A percentile compares a stretch with the other conserved stretches of the same genome.
phyloP scores from a whole-genome alignment of 2,329 filamentous ascomycete genomes.

The Stylonectria norvegica region DNA sequence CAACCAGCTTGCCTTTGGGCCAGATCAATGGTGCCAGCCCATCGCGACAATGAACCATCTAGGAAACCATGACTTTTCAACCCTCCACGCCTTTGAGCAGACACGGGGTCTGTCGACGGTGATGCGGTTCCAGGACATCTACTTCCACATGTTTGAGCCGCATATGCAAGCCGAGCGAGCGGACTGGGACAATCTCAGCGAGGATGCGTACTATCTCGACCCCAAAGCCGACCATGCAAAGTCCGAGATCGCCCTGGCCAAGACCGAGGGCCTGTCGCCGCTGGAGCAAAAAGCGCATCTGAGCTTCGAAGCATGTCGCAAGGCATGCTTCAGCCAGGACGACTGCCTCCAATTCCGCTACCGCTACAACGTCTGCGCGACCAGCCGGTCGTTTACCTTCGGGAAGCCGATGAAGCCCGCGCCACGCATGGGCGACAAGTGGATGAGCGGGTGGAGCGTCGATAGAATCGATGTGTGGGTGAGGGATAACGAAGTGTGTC shows the following conservation, averaged over 20 bases:
- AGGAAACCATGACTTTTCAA: conserved; percentile 46
- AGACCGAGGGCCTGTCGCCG: conserved; percentile 31
- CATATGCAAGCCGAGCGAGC: conserved; percentile 37
- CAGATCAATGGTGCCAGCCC: conserved; percentile 53
- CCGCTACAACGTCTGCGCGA: conserved; percentile 37
- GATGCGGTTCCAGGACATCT: conserved; percentile 47
- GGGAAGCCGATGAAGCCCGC: conserved; percentile 36
- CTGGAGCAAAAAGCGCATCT: conserved; percentile 41
- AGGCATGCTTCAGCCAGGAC: conserved; percentile 39
- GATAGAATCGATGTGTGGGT: conserved; percentile 41
- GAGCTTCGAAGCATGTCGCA: conserved; percentile 41
- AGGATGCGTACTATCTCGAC: conserved; percentile 43
- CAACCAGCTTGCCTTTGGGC: conserved; percentile 44
- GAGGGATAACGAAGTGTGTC: conserved; percentile 35
- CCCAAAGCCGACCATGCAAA: conserved; percentile 28
- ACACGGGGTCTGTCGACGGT: conserved; percentile 32
- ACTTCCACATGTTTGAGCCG: conserved; percentile 42
- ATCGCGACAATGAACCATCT: conserved; percentile 56
- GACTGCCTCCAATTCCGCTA: conserved; percentile 43
- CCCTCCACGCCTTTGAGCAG: conserved; percentile 51
- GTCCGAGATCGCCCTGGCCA: conserved; percentile 31
- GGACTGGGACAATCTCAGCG: conserved; percentile 53
- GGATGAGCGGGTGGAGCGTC: conserved; percentile 41
- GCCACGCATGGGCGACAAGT: conserved; percentile 27
- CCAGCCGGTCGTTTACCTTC: conserved; percentile 35